A percentile compares a stretch with the other conserved stretches of the same genome.
These are phyloP conservation scores for Alternaria viburni DNA, from an alignment of 2,329 filamentous ascomycete species.

Conservation along the genomic window DNA sequence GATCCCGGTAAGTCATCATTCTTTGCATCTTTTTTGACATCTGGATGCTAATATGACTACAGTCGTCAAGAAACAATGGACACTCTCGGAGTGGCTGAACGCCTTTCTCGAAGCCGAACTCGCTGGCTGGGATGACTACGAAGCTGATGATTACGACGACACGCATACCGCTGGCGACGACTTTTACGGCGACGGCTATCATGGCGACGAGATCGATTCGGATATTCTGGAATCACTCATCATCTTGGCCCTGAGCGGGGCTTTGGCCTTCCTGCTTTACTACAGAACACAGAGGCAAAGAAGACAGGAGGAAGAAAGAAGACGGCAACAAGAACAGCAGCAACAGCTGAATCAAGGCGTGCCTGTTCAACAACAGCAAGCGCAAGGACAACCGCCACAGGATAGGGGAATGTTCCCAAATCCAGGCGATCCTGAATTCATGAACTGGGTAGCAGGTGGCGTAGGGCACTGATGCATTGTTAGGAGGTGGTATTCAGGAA, in stretches of 20 bases:
- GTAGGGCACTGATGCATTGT: conserved; percentile 61
- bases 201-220: conserved; percentile 68
- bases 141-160: conserved; percentile 55
- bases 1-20: conserved; percentile 71
- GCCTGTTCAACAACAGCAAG: conserved; percentile 31
- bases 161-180: conserved; percentile 52
- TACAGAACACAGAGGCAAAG: conserved; percentile 72
- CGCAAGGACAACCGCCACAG: conserved; percentile 37
- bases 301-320: conserved; percentile 51
- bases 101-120: conserved; percentile 75
- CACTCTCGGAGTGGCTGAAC: conserved; percentile 82
- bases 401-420: conserved; percentile 68
- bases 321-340: conserved; percentile 36
- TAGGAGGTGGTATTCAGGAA: background rate
- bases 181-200: conserved; percentile 64
- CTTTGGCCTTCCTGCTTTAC: conserved; percentile 79
- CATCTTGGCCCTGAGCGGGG: conserved; percentile 78
- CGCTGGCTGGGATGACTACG: conserved; percentile 64
- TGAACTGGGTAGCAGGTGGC: conserved; percentile 71
- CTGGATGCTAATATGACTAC: conserved; percentile 3
- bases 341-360: conserved; percentile 36
- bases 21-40: background rate
- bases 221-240: conserved; percentile 83
- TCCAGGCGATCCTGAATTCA: conserved; percentile 70
- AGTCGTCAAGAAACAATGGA: conserved; percentile 76